A percentile compares a stretch with the other conserved stretches of the same genome.
These are phyloP conservation scores for Emmonsia crescens DNA, from an alignment of 2,329 filamentous ascomycete species.

Conservation along the genomic window DNA sequence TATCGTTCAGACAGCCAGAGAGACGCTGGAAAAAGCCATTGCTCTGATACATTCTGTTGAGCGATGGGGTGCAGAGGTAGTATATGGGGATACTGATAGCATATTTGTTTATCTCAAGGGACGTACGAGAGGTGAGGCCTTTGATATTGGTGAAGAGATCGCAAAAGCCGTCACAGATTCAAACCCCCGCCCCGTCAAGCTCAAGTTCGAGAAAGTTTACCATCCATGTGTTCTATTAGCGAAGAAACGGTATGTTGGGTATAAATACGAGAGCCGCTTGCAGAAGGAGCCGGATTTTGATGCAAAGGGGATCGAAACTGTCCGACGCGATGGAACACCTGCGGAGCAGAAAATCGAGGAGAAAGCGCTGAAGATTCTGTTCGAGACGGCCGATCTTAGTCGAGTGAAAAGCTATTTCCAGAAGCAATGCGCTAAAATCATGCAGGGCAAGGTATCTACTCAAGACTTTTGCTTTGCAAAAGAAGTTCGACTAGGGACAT, in stretches of 20 bases:
- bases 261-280: slow-evolving; percentile 75
- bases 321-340: slow-evolving; percentile 85
- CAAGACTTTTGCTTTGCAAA: slow-evolving; percentile 94
- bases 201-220: slow-evolving; percentile 98
- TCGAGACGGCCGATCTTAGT: slow-evolving; percentile 79
- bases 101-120: slow-evolving; percentile 85
- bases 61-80: slow-evolving; percentile 87
- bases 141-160: slow-evolving; percentile 86
- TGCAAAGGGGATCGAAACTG: slow-evolving; percentile 96
- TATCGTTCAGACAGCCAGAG: slow-evolving; percentile 90
- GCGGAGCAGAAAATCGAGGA: slow-evolving; percentile 96
- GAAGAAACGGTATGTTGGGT: slow-evolving; percentile 96
- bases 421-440: slow-evolving; percentile 80
- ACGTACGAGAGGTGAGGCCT: slow-evolving; percentile 76
- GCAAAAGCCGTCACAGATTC: slow-evolving; percentile 73
- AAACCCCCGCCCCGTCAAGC: slow-evolving; percentile 84
- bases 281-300: slow-evolving; percentile 83
- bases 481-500: slow-evolving; percentile 83
- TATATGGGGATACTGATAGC: slow-evolving; percentile 96
- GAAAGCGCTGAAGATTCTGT: slow-evolving; percentile 76
- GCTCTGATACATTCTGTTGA: slow-evolving; percentile 80
- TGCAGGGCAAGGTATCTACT: slow-evolving; percentile 75
- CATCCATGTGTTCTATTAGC: slow-evolving; percentile 87
- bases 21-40: slow-evolving; percentile 89
- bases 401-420: slow-evolving; percentile 87